A percentile compares a stretch with the other conserved stretches of the same genome.
Conservation (phyloP, 306 rosid species). For the Vigna unguiculata region DNA sequence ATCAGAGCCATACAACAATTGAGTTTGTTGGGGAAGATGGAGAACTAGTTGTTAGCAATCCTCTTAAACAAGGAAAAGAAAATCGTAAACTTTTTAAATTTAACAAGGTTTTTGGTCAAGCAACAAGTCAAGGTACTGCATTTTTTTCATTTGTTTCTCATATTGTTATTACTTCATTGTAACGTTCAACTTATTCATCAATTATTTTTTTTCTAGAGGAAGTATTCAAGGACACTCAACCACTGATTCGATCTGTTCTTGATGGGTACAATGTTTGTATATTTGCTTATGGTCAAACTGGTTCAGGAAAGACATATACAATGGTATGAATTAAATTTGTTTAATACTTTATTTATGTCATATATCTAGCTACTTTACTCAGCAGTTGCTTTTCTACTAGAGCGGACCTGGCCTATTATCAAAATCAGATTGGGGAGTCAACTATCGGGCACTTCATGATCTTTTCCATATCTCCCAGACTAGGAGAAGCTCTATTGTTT, state of each 20-base stretch:
- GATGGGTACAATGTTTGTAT: constrained; percentile 98
- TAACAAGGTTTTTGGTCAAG: constrained; percentile 93
- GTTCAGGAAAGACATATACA: constrained; percentile 96
- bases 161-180: constrained; percentile 29
- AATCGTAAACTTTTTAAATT: constrained; percentile 81
- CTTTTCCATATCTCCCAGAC: constrained; percentile 89
- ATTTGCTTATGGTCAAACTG: constrained; percentile 99
- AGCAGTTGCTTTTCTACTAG: constrained; percentile 54
- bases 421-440: constrained; percentile 93
- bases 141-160: constrained; percentile 8
- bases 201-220: constrained; percentile 67
- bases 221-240: constrained; percentile 85
- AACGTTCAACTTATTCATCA: constrained; percentile 33
- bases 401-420: constrained; percentile 83
- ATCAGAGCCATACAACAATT: constrained; percentile 71
- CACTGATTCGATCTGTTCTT: constrained; percentile 90
- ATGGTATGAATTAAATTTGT: constrained; percentile 67
- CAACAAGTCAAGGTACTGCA: constrained; percentile 78
- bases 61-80: constrained; percentile 90
- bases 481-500: constrained; percentile 76
- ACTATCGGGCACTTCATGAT: constrained; percentile 91
- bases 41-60: constrained; percentile 81
- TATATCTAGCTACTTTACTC: constrained; percentile 17
- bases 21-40: constrained; percentile 94
- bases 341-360: constrained; percentile 36